Conservation (phyloP, 2,329 filamentous ascomycete species). For the Fonsecaea pugnacius region DNA sequence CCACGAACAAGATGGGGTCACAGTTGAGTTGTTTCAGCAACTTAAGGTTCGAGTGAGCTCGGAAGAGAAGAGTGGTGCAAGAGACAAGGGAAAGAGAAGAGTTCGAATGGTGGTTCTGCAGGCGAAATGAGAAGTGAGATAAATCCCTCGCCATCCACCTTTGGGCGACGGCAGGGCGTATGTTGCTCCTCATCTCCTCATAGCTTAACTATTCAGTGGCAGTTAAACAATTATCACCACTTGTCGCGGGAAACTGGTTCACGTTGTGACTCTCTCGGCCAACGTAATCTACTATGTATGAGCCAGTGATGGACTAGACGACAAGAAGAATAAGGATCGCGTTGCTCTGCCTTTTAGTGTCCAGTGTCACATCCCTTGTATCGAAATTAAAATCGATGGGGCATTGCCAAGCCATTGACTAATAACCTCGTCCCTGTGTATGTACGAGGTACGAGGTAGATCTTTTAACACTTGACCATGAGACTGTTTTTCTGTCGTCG, state of each 20-base stretch:
- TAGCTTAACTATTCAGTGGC: not conserved
- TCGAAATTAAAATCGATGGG: not conserved
- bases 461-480: no score
- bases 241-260: not conserved
- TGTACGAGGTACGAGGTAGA: no score
- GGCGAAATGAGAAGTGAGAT: slow-evolving; percentile 1
- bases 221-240: not conserved
- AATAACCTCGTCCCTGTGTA: no score
- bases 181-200: not conserved
- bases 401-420: not conserved
- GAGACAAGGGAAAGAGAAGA: slow-evolving; percentile 86
- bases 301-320: not conserved
- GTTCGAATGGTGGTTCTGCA: slow-evolving; percentile 50
- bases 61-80: slow-evolving; percentile 75
- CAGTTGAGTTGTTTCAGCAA: slow-evolving; percentile 87
- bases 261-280: not conserved
- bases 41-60: slow-evolving; percentile 87
- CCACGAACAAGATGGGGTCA: slow-evolving; percentile 58
- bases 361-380: no score
- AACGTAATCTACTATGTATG: not conserved
- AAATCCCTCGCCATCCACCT: no score
- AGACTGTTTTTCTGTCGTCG: not conserved
- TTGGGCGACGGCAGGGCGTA: not conserved
- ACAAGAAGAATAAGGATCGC: no score
- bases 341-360: no score